Evolutionary conservation across 139 green algal genomes (phyloP).

Genomic region (Auxenochlorella pyrenoidosa): DNA sequence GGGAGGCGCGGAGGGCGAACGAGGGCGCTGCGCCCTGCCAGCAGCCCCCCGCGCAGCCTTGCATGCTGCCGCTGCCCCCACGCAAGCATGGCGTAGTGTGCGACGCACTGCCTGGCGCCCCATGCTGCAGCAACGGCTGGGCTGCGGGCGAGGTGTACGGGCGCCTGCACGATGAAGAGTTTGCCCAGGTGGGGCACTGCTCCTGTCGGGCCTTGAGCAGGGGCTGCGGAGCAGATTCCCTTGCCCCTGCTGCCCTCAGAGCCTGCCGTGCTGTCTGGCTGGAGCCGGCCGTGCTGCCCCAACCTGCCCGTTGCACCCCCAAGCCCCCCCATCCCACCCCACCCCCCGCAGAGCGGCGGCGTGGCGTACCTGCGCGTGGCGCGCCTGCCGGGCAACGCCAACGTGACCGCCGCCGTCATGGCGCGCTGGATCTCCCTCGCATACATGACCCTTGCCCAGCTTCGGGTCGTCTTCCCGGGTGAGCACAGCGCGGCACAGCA

Average conservation of each 20-base stretch:
- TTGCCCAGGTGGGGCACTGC: slow-evolving; percentile 17
- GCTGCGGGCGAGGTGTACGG: slow-evolving; percentile 54
- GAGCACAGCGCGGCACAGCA: background rate
- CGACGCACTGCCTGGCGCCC: background rate
- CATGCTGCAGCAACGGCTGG: slow-evolving; percentile 17
- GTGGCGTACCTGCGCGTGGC: background rate
- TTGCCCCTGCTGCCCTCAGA: background rate
- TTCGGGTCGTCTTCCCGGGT: slow-evolving; percentile 76
- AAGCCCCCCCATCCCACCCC: too few species aligned
- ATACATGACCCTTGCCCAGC: slow-evolving; percentile 75
- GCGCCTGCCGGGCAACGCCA: slow-evolving; percentile 6
- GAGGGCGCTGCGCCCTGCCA: background rate
- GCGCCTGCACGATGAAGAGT: slow-evolving; percentile 50
- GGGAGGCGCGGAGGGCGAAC: background rate
- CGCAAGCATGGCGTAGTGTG: too few species aligned
- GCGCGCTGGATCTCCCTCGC: slow-evolving; percentile 59
- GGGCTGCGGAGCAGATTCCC: too few species aligned
- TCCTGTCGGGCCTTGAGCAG: background rate
- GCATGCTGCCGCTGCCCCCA: background rate
- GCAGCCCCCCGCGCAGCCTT: background rate
- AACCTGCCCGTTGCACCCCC: too few species aligned
- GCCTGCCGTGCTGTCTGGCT: background rate
- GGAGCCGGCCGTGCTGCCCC: background rate
- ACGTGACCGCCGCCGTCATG: slow-evolving; percentile 31
- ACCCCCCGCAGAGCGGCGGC: slow-evolving; percentile 16